phyloP scores from a whole-genome alignment of 208 protist genomes.

The Acanthamoeba triangularis region DNA sequence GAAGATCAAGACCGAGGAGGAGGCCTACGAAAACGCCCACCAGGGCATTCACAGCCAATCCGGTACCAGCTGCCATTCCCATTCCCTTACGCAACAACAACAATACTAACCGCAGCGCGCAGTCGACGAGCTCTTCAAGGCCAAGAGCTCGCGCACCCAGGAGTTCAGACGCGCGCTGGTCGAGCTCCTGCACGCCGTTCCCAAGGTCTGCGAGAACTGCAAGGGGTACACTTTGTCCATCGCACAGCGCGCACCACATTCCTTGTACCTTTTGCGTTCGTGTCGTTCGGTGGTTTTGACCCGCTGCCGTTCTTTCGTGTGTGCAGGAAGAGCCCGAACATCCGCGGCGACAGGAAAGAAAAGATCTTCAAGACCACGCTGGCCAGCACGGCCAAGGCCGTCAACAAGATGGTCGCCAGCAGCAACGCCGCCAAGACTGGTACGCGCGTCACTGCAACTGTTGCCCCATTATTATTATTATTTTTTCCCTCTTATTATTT shows the following conservation, averaged over 20 bases:
- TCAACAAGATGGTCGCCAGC: neutral
- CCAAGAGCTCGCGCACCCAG: slow-evolving; percentile 6
- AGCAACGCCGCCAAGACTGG: neutral
- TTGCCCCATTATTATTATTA: neutral
- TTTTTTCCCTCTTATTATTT: neutral
- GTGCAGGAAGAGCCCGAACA: slow-evolving; percentile 20
- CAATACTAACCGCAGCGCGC: neutral
- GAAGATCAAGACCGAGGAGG: neutral
- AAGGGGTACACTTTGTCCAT: too few relatives aligned
- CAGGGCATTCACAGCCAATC: slow-evolving; percentile 26
- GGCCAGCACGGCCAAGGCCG: neutral
- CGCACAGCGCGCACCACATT: too few relatives aligned
- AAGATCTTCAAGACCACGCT: slow-evolving; percentile 63
- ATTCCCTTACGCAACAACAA: too few relatives aligned
- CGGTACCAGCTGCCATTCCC: neutral
- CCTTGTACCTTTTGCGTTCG: too few relatives aligned
- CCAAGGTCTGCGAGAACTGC: slow-evolving; percentile 58
- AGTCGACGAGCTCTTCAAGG: slow-evolving; percentile 50
- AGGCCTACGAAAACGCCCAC: slow-evolving; percentile 1
- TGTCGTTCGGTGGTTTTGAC: neutral
- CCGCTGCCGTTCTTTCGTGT: neutral
- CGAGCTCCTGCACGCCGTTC: neutral
- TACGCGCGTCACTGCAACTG: neutral
- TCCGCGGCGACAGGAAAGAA: slow-evolving; percentile 43
- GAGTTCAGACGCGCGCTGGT: slow-evolving; percentile 37